Conservation (phyloP, 1,284 basidiomycete genomes). For the Meira miltonrushii region DNA sequence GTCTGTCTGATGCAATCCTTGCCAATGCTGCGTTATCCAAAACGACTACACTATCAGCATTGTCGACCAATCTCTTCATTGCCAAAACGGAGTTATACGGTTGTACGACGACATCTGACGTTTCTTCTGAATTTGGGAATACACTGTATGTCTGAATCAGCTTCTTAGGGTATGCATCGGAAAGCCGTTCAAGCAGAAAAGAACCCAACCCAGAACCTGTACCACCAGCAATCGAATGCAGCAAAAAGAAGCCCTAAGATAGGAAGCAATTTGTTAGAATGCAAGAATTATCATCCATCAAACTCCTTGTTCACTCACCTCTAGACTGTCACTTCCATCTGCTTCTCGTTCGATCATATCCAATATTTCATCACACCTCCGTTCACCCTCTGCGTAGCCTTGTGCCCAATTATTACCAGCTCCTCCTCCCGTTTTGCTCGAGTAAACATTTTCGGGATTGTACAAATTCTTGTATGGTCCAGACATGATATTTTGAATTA, state of each 20-base stretch:
- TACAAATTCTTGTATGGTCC: constrained; percentile 91
- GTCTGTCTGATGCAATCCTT: constrained; percentile 81
- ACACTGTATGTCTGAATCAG: constrained; percentile 99
- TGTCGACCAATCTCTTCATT: constrained; percentile 86
- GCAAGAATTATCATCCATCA: background rate
- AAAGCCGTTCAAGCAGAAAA: constrained; percentile 88
- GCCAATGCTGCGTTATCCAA: constrained; percentile 92
- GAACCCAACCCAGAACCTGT: constrained; percentile 97
- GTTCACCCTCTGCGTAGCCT: constrained; percentile 75
- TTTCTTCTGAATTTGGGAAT: constrained; percentile 69
- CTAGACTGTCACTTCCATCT: constrained; percentile 93
- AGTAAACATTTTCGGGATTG: constrained; percentile 96
- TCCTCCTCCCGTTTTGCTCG: constrained; percentile 90
- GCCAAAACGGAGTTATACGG: constrained; percentile 96
- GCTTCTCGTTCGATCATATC: constrained; percentile 99
- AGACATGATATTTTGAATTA: constrained; percentile 87
- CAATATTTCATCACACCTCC: constrained; percentile 93
- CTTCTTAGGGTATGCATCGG: constrained; percentile 98
- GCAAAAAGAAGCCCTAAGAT: constrained; percentile 87
- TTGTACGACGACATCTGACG: constrained; percentile 63
- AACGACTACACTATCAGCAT: constrained; percentile 95
- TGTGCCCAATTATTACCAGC: constrained; percentile 99
- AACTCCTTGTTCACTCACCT: constrained; percentile 60
- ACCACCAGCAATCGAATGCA: constrained; percentile 97
- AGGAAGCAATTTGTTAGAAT: constrained; percentile 6